Conservation (phyloP, 2,329 filamentous ascomycete species). For the Neonectria hederae region DNA sequence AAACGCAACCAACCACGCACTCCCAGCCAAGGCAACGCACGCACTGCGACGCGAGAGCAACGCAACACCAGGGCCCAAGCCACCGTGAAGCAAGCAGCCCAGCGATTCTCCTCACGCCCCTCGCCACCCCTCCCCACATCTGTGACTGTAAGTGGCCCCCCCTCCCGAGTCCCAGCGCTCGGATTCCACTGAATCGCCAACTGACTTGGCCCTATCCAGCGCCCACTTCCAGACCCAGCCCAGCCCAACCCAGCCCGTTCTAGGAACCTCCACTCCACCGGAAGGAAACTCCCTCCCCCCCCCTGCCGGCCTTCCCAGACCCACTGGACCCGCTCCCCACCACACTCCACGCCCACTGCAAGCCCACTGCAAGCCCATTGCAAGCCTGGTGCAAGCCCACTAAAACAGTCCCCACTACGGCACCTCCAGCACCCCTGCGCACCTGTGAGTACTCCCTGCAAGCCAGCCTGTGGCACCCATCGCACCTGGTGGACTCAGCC, state of each 20-base stretch:
- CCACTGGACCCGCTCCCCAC: conserved; percentile 5
- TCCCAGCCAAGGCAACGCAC: conserved; percentile 6
- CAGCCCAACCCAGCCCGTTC: conserved; percentile 17
- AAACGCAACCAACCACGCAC: conserved; percentile 10
- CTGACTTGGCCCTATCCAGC: background rate
- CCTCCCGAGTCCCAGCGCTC: background rate
- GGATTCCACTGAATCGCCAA: conserved; percentile 19
- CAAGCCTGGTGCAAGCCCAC: conserved; percentile 16
- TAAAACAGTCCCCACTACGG: conserved; percentile 29
- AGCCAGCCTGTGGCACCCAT: conserved; percentile 35
- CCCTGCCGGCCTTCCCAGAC: conserved; percentile 16
- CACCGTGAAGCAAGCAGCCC: background rate
- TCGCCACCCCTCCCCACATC: conserved; percentile 15
- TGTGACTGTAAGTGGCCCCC: conserved; percentile 7
- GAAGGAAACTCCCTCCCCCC: conserved; percentile 11
- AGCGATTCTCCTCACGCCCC: background rate
- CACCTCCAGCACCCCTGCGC: conserved; percentile 32
- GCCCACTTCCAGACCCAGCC: conserved; percentile 17
- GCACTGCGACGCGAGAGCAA: conserved; percentile 8
- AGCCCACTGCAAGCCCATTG: conserved; percentile 9
- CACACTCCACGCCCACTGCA: conserved; percentile 10
- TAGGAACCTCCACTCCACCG: conserved; percentile 9
- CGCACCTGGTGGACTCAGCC: conserved; percentile 48
- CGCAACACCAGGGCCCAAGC: conserved; percentile 3
- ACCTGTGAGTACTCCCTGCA: conserved; percentile 21